Base-by-base conservation (phyloP, 169 alveolate genomes). In the Neospora caninum region DNA sequence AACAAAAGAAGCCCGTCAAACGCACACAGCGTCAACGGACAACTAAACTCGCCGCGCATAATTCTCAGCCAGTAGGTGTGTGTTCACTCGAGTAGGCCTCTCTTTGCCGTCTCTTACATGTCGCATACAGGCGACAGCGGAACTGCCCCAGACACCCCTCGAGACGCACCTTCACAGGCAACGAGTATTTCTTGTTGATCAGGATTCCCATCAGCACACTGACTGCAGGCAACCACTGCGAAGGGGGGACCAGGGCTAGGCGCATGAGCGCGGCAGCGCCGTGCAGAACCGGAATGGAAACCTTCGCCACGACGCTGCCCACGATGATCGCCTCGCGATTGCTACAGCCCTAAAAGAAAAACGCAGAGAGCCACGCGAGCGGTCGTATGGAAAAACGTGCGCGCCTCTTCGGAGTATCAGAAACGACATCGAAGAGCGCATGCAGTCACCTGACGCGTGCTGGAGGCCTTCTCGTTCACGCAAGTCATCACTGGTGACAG, bases 251-350 rank as follows among this genome's bases (percentile, higher is more conserved):
- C 82, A 97, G 97, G 0, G 98, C 96, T 92, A 98, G 94, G 92
- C 98, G 97, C 31, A 97, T 92, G 49, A 98, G 94, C 16, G 99
- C 99, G 31, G 99, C 99, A 58, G 99, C 96, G 6, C 99, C 97
- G 93, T 98, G 99, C 43, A 98, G 96, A 41, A 97, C 98, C 0
- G 99, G 99, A 42, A 98, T 96, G 29, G 98, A 96, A 39, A 98
- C 98, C 91, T 92, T 92, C 25, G 94, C 92, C 53, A 98, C 94
- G 73, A 98, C 96, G 86, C 98, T 96, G 34, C 99, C 99, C 36
- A 98, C 97, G 70, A 98, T 98, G 29, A 98, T 96, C 25, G 99
- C 99, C 96, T 98, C 99, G 94, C 98, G 97, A 43, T 97, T 93
- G 36, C 98, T 97, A 80, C 98, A 97, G 43, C 93, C 94, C 58